Conservation (phyloP, 345 rosid species). For the Ricinus communis region DNA sequence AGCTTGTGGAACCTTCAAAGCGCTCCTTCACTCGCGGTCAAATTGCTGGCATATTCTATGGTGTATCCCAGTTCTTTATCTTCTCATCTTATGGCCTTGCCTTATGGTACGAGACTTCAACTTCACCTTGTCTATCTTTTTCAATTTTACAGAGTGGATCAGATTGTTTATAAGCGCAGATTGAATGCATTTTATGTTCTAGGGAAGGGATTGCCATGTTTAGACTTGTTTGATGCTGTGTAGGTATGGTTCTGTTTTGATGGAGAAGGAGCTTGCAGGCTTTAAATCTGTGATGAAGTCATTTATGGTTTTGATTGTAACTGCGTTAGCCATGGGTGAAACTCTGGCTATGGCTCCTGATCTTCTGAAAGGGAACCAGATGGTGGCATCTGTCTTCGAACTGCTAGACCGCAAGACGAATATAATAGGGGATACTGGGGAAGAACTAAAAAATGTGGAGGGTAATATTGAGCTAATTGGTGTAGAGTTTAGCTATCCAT, state of each 20-base stretch:
- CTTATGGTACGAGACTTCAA: constrained; percentile 58
- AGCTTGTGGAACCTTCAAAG: constrained; percentile 79
- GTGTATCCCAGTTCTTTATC: constrained; percentile 93
- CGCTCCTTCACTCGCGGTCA: constrained; percentile 82
- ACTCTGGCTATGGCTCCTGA: constrained; percentile 87
- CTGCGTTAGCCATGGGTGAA: constrained; percentile 97
- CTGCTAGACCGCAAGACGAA: constrained; percentile 71
- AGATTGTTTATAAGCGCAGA: not conserved
- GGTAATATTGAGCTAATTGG: constrained; percentile 73
- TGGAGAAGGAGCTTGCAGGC: constrained; percentile 75
- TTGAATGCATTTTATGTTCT: not conserved
- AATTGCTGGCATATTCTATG: constrained; percentile 85
- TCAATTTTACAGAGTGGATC: too few relatives aligned
- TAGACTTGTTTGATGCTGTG: constrained; percentile 11
- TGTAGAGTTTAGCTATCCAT: constrained; percentile 78
- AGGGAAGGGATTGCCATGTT: constrained; percentile 5
- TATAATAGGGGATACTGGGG: constrained; percentile 59
- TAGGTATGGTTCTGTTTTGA: constrained; percentile 92
- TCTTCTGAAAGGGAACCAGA: constrained; percentile 90
- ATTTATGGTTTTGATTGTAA: constrained; percentile 91
- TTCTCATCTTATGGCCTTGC: constrained; percentile 97
- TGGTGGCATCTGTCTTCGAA: constrained; percentile 88
- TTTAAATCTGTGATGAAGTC: constrained; percentile 90
- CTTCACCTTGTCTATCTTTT: constrained; percentile 1
- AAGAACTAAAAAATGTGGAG: constrained; percentile 60